A percentile compares a stretch with the other conserved stretches of the same genome.
phyloP scores from a whole-genome alignment of 305 asterid genomes.

The Rubia balearica region DNA sequence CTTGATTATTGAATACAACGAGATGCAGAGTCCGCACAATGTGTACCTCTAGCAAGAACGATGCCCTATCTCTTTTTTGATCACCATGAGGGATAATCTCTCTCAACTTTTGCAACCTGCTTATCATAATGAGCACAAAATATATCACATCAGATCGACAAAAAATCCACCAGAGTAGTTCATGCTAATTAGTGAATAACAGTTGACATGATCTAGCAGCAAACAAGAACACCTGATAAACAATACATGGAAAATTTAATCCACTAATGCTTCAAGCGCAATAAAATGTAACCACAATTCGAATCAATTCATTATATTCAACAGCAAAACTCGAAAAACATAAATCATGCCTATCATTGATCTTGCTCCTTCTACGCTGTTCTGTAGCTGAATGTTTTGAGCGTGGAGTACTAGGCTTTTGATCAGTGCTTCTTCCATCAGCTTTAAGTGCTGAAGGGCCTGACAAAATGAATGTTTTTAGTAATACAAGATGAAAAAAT shows the following conservation, averaged over 20 bases:
- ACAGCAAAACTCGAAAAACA: neutral
- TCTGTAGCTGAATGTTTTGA: conserved; percentile 99
- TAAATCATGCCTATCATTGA: conserved; percentile 77
- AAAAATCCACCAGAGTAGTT: neutral
- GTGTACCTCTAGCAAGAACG: conserved; percentile 79
- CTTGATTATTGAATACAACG: conserved; percentile 7
- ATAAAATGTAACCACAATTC: neutral
- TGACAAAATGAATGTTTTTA: conserved; percentile 24
- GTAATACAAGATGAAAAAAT: conserved; percentile 11
- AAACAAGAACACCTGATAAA: neutral
- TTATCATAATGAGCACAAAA: conserved; percentile 7
- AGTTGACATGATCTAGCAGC: neutral
- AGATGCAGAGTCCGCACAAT: conserved; percentile 10
- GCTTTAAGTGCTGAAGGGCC: conserved; percentile 57
- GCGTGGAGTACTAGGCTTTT: conserved; percentile 89
- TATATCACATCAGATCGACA: neutral
- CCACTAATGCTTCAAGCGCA: neutral
- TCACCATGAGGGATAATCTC: conserved; percentile 88
- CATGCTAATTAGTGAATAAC: neutral
- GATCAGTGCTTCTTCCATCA: conserved; percentile 55
- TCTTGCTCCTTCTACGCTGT: conserved; percentile 98
- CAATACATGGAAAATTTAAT: neutral
- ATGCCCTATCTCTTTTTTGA: conserved; percentile 97
- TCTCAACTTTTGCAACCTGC: conserved; percentile 89
- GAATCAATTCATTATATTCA: neutral